Evolutionary conservation across 78 protist genomes (phyloP), one percentile per base, ranked within the genome.

Genomic region (Dictyostelium purpureum): DNA sequence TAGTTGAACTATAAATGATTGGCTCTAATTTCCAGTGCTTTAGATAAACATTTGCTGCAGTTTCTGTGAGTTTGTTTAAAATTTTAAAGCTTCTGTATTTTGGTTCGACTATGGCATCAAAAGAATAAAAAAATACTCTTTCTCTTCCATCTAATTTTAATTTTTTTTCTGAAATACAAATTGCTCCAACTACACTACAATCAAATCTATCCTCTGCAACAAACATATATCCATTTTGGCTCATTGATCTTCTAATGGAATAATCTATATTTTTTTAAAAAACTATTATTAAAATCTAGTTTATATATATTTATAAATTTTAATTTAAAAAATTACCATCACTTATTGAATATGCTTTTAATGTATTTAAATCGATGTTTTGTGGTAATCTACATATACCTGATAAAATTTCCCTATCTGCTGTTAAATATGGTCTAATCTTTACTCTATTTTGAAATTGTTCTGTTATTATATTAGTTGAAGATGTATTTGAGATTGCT

Each of bases 71-170:
- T 56, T 31, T 83, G 4, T 73, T 42, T 71, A 83, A 71, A n/a
- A 83, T 67, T 56, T 66, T 83, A 21, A 19, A 52, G 71, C 59
- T 54, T 83, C 90, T 83, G 56, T 56, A 83, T 56, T 31, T 49
- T 83, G 79, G 90, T 37, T 83, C 79, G 4, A 83, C 90, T 71
- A 47, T 45, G 24, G 90, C 90, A 83, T 83, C 81, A 56, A 83
- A 83, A 42, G 90, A 59, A 71, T 83, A 83, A 71, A 71, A 83
- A 71, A 83, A 67, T 43, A 83, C 28, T 71, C 54, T 83, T 43
- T 83, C 90, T 43, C 56, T 28, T 52, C 90, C 90, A 56, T 56
- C 51, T 18, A 83, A 37, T 83, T 31, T 71, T 43, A 83, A 83
- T 56, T 35, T 47, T 71, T 83, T 83, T 43, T 83, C 90, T 4